These are phyloP conservation scores for Moesziomyces sp. DNA, from an alignment of 1,284 basidiomycete genomes.

Conservation along the genomic window DNA sequence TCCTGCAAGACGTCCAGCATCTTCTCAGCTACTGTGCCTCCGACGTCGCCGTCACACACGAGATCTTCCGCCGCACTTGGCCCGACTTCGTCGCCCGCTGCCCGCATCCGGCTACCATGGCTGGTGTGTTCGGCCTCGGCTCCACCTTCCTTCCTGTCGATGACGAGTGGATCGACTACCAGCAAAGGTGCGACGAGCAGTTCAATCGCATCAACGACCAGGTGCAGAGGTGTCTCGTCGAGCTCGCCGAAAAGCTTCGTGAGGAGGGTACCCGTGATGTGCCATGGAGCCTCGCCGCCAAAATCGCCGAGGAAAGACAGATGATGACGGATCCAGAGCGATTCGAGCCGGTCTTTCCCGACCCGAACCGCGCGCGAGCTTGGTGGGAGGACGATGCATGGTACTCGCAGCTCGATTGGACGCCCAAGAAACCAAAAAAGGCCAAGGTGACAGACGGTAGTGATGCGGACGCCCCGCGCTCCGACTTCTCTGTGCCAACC, in stretches of 20 bases:
- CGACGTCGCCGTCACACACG: slow-evolving; percentile 86
- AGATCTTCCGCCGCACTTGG: slow-evolving; percentile 82
- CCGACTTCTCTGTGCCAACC: slow-evolving; percentile 36
- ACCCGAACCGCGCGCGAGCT: slow-evolving; percentile 32
- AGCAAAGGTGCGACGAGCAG: slow-evolving; percentile 79
- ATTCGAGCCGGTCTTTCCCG: slow-evolving; percentile 31
- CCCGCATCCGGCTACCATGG: slow-evolving; percentile 91
- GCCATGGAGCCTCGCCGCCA: slow-evolving; percentile 53
- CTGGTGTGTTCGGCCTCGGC: slow-evolving; percentile 91
- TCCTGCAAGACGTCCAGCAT: slow-evolving; percentile 77
- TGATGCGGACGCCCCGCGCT: slow-evolving; percentile 4
- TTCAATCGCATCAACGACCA: slow-evolving; percentile 81
- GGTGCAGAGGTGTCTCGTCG: slow-evolving; percentile 77
- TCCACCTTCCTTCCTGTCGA: slow-evolving; percentile 91
- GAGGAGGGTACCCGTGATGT: slow-evolving; percentile 45
- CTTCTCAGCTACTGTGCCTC: slow-evolving; percentile 88
- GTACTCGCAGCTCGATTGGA: slow-evolving; percentile 94
- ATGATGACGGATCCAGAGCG: slow-evolving; percentile 19
- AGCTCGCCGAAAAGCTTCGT: slow-evolving; percentile 75
- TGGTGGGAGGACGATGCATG: slow-evolving; percentile 83
- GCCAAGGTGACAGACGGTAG: slow-evolving; percentile 13
- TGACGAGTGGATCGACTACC: slow-evolving; percentile 85
- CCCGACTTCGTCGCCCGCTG: slow-evolving; percentile 85
- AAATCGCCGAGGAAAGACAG: slow-evolving; percentile 55
- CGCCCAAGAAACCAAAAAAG: slow-evolving; percentile 82